phyloP scores from a whole-genome alignment of 169 alveolate species.

The Plasmodium falciparum region DNA sequence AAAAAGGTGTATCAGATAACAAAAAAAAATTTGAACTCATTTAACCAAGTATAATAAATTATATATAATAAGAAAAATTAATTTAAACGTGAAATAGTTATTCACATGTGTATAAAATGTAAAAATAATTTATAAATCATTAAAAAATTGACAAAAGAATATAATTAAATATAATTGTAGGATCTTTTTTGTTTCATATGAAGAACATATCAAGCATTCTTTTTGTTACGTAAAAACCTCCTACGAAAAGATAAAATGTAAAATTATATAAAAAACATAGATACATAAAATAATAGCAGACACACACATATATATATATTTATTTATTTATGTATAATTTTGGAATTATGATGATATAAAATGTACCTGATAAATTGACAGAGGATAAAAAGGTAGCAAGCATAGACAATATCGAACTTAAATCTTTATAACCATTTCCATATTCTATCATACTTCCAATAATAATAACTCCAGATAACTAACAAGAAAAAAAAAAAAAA shows the following conservation, averaged over 20 bases:
- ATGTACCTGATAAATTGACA: slow-evolving; percentile 76
- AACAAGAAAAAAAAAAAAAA: background rate
- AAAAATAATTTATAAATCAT: slow-evolving; percentile 8
- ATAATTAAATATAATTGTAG: too few relatives aligned
- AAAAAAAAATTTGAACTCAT: background rate
- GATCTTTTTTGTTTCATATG: slow-evolving; percentile 32
- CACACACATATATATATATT: background rate
- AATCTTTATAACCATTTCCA: slow-evolving; percentile 49
- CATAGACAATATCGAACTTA: slow-evolving; percentile 48
- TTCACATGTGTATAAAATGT: background rate
- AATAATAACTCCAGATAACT: slow-evolving; percentile 89
- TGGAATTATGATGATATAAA: slow-evolving; percentile 23
- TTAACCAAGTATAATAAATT: background rate
- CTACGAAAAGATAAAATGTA: slow-evolving; percentile 77
- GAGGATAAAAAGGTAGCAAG: slow-evolving; percentile 77
- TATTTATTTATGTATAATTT: background rate
- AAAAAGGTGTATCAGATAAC: background rate
- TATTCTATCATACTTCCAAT: slow-evolving; percentile 90
- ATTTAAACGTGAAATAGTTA: background rate
- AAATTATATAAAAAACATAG: slow-evolving; percentile 49
- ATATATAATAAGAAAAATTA: background rate
- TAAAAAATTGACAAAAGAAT: slow-evolving; percentile 21
- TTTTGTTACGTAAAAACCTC: slow-evolving; percentile 94
- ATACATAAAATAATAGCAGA: slow-evolving; percentile 54
- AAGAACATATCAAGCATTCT: slow-evolving; percentile 95